Evolutionary conservation across 306 rosid genomes (phyloP), one percentile per base, ranked within the genome.

Genomic region (Ochetophila trinervis): DNA sequence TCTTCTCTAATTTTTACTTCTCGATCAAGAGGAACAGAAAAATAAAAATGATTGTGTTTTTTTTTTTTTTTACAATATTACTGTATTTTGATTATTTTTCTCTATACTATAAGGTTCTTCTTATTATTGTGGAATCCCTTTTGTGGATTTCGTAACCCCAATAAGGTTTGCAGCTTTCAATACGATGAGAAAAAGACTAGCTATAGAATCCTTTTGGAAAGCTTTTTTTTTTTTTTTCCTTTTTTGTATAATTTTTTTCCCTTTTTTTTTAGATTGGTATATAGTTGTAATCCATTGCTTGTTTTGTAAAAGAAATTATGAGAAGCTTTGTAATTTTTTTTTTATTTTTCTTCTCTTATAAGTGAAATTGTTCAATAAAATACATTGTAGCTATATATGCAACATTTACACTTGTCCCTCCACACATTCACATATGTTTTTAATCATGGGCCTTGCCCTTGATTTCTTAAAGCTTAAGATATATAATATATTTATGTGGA

Each of bases 141-240:
- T 19, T n/a, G 59, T 9, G 70, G 79, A 75, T 75, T 75, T 62
- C 66, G 47, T 62, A 68, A 55, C 67, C 50, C 50, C 55, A 75
- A 62, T 68, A 75, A 55, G 60, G 34, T 40, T 42, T 35, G 32
- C 22, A 47, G 57, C 60, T 67, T 19, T 56, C 27, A 49, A 50
- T 50, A 16, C 3, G 54, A 9, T 16, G 54, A n/a, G 64, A 32
- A 27, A n/a, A 27, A 27, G 64, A 20, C 21, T 62, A n/a, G 55
- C 22, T 47, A n/a, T n/a, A 40, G 45, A 11, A 40, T 40, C 45
- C 45, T 22, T 20, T 62, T 44, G 66, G 53, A 40, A 13, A 21
- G 14, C 21, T 62, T 2, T 63, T 14, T 23, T 18, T 0, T 16
- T 9, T 47, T 48, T 49, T n/a, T 8, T 11, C 24, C 0, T 23